Conservation (phyloP, 164 flowering plant species). For the Houttuynia cordata region DNA sequence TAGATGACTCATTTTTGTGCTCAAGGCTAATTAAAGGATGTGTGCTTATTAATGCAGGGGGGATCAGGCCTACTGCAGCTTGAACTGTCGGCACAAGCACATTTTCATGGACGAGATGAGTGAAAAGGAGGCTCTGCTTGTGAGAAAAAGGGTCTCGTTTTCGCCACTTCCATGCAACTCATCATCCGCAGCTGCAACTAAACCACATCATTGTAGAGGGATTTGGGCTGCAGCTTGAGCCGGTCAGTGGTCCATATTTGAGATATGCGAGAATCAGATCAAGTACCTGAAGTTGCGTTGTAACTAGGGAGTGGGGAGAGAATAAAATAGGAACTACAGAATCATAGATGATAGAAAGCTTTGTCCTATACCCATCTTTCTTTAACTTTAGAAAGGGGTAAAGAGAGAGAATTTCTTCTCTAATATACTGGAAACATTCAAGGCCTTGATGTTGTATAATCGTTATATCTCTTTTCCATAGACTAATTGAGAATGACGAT, state of each 20-base stretch:
- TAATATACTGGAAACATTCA: too few relatives aligned
- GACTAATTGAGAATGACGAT: too few relatives aligned
- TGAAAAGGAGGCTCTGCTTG: slow-evolving; percentile 21
- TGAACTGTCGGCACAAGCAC: slow-evolving; percentile 33
- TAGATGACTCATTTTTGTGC: neutral
- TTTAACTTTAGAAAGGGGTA: too few relatives aligned
- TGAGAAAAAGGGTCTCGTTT: slow-evolving; percentile 14
- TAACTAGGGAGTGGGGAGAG: too few relatives aligned
- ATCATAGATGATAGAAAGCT: too few relatives aligned
- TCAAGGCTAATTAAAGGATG: neutral
- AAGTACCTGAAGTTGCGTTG: neutral
- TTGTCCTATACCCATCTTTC: too few relatives aligned
- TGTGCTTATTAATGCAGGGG: slow-evolving; percentile 23
- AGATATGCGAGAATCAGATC: neutral
- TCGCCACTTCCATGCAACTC: slow-evolving; percentile 5
- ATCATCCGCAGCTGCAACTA: slow-evolving; percentile 3
- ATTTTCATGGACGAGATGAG: slow-evolving; percentile 32
- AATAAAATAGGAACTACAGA: too few relatives aligned
- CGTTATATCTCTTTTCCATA: too few relatives aligned
- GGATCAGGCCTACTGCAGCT: slow-evolving; percentile 48
- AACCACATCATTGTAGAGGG: slow-evolving; percentile 12
- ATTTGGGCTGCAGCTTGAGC: slow-evolving; percentile 9
- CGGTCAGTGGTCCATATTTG: neutral
- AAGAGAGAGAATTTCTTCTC: too few relatives aligned
- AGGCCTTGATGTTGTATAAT: too few relatives aligned